phyloP scores from a whole-genome alignment of 75 land plant genomes.

The Sequoiadendron giganteum region DNA sequence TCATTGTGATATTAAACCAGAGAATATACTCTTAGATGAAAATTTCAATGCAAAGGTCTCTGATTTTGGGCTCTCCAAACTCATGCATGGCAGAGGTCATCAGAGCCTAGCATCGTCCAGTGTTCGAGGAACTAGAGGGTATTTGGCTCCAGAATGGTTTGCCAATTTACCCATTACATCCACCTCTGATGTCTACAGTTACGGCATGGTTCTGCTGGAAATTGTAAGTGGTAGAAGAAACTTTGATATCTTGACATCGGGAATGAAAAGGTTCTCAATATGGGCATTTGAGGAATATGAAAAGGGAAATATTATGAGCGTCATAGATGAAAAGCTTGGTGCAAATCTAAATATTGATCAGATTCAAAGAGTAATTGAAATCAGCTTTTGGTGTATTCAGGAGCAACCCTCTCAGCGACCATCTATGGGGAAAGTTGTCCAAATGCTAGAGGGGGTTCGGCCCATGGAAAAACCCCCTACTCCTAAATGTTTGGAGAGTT shows the following conservation, averaged over 20 bases:
- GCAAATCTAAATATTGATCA: constrained; percentile 43
- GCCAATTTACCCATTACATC: constrained; percentile 18
- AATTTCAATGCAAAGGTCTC: constrained; percentile 41
- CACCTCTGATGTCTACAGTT: constrained; percentile 36
- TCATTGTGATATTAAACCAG: constrained; percentile 46
- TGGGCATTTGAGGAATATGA: constrained; percentile 1
- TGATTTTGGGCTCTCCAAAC: constrained; percentile 15
- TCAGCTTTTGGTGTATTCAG: too few species aligned
- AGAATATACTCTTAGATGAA: constrained; percentile 33
- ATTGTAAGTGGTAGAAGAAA: constrained; percentile 25
- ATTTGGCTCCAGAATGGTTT: constrained; percentile 35
- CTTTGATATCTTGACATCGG: constrained; percentile 6
- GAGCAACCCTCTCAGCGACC: too few species aligned
- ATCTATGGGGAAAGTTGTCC: too few species aligned
- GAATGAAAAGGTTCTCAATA: background rate
- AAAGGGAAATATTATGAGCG: background rate
- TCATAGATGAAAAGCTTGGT: constrained; percentile 7
- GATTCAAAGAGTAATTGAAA: background rate
- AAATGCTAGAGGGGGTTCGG: too few species aligned
- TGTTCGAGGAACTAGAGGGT: constrained; percentile 23
- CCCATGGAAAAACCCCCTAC: too few species aligned
- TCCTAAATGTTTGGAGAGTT: too few species aligned
- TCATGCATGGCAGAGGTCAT: background rate
- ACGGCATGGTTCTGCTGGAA: constrained; percentile 35
- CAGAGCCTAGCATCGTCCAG: constrained; percentile 1